phyloP scores from a whole-genome alignment of 257 asterid species.

The Petrea volubilis region DNA sequence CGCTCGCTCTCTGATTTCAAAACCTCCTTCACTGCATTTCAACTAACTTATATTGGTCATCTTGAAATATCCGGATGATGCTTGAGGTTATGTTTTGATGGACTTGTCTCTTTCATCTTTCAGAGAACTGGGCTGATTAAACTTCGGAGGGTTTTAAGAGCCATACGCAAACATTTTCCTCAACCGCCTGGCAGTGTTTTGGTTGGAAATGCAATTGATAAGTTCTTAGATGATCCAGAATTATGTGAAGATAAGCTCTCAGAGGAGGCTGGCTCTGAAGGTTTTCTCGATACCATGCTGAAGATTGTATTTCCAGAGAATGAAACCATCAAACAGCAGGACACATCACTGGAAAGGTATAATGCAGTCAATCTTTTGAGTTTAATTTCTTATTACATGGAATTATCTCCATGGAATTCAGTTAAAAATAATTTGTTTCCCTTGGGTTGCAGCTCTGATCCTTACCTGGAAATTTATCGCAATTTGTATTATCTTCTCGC shows the following conservation, averaged over 20 bases:
- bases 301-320: slow-evolving; percentile 59
- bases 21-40: background rate
- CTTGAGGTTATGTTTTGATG: slow-evolving; percentile 21
- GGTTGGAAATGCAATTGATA: slow-evolving; percentile 87
- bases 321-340: slow-evolving; percentile 54
- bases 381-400: slow-evolving; percentile 27
- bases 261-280: slow-evolving; percentile 79
- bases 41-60: slow-evolving; percentile 7
- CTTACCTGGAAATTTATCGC: slow-evolving; percentile 81
- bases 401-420: slow-evolving; percentile 20
- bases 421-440: slow-evolving; percentile 15
- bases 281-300: slow-evolving; percentile 68
- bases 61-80: slow-evolving; percentile 16
- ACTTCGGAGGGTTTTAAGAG: slow-evolving; percentile 89
- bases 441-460: slow-evolving; percentile 75
- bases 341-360: slow-evolving; percentile 62
- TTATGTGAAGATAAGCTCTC: slow-evolving; percentile 87
- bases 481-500: slow-evolving; percentile 87
- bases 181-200: slow-evolving; percentile 84
- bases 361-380: background rate
- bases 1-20: background rate
- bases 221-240: slow-evolving; percentile 83
- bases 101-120: slow-evolving; percentile 26
- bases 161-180: slow-evolving; percentile 90
- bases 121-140: slow-evolving; percentile 87